phyloP scores from a whole-genome alignment of 257 asterid genomes.

The Solanum clarkiae region DNA sequence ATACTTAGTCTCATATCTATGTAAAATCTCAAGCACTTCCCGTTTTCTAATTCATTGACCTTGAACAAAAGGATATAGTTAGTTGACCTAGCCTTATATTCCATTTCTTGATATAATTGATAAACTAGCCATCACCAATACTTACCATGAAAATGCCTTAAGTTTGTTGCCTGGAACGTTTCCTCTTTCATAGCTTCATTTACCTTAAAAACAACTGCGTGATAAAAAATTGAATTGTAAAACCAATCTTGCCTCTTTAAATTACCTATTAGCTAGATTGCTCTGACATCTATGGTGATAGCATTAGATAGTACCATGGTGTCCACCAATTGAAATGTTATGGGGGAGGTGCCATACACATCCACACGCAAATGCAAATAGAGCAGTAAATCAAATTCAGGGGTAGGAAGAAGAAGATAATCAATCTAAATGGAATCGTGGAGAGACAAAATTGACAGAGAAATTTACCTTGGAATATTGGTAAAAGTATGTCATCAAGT shows the following conservation, averaged over 20 bases:
- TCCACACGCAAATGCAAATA: not conserved
- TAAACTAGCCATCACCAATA: not conserved
- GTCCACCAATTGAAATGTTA: not conserved
- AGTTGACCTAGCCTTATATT: not conserved
- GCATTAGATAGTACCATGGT: not conserved
- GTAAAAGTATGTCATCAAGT: not conserved
- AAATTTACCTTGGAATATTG: not conserved
- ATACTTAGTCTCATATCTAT: not conserved
- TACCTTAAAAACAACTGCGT: not conserved
- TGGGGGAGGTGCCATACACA: not conserved
- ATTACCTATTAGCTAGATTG: not conserved
- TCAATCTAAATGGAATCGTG: not conserved
- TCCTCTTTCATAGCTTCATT: not conserved
- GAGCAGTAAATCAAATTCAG: not conserved
- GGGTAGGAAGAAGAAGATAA: not conserved
- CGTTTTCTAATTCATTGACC: not conserved
- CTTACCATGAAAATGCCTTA: not conserved
- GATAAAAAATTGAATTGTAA: not conserved
- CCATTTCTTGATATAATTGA: not conserved
- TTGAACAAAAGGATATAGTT: not conserved
- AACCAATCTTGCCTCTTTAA: not conserved
- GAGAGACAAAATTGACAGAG: not conserved
- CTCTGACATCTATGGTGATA: not conserved
- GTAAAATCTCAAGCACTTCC: not conserved
- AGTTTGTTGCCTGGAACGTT: not conserved